Base-by-base conservation (phyloP, 1,284 basidiomycete genomes). In the Schizophyllum commune region DNA sequence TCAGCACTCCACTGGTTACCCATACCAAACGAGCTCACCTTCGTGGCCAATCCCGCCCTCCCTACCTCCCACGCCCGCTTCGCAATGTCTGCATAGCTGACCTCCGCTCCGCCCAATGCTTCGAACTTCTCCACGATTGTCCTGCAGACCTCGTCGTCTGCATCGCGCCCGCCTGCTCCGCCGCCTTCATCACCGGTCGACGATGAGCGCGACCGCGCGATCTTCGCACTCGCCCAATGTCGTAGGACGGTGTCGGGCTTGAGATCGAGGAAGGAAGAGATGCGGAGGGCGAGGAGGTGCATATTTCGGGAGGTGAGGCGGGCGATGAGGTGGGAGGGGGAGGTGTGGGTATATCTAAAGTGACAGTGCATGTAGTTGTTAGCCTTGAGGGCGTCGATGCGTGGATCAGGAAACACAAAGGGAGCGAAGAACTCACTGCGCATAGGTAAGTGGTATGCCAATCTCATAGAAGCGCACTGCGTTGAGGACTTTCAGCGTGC, bases 191-290 rank as follows among this genome's bases (percentile, higher is more conserved):
- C 65, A 9, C 80, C 82, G 0, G 80, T 78, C 1, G 81, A 71
- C 0, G 81, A 76, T 0, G 86, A 77, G 65, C 85, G 83, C 7
- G 91, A 86, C 6, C 84, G 83, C 27, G 86, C 74, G 61, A 99
- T 96, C 73, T 97, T 96, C 5, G 92, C 91, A 63, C 88, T 88
- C 0, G 97, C 96, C 97, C 97, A 99, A 71, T 98, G 96, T 68
- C 91, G 92, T 55, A 99, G 79, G 0, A 99, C 94, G 0, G 86
- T 81, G 64, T 96, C 92, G 0, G 94, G 90, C 32, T 92, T 89
- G 21, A 98, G 79, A 5, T 83, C 82, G 15, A 99, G 82, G 74
- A 88, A 93, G 8, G 85, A 82, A 1, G 95, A 95, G 64, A 99
- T 89, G n/a, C 94, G 87, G 5, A 98, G 84, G 1, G 95, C 94